Conservation (phyloP, 1,139 yeast species). For the Saccharomycopsis hybrid region DNA sequence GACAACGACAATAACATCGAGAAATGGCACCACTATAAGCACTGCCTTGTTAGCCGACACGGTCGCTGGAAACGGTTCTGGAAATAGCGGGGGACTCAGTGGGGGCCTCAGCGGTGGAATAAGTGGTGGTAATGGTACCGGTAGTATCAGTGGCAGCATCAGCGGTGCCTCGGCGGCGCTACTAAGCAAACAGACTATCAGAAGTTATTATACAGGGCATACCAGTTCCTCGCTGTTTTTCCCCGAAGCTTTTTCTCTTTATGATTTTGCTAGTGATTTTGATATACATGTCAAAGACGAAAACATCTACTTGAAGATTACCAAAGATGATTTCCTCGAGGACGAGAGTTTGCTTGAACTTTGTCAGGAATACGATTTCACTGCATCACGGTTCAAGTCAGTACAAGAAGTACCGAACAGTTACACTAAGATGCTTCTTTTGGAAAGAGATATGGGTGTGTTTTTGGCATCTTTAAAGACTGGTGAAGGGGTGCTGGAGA, state of each 20-base stretch:
- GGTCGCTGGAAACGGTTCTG: neutral
- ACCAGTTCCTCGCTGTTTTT: neutral
- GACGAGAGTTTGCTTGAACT: neutral
- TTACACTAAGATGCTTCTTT: neutral
- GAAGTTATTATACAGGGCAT: neutral
- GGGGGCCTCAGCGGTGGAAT: neutral
- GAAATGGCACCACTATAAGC: neutral
- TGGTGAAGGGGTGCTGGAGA: slow-evolving; percentile 5
- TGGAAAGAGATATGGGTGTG: slow-evolving; percentile 13
- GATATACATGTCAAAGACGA: slow-evolving; percentile 3
- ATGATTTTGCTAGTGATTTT: slow-evolving; percentile 9
- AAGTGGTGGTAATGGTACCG: too few species aligned
- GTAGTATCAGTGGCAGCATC: neutral
- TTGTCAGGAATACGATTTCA: neutral
- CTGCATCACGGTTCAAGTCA: too few species aligned
- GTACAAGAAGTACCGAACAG: neutral
- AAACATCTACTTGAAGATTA: neutral
- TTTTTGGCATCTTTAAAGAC: slow-evolving; percentile 10
- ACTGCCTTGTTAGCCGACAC: neutral
- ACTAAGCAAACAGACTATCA: neutral
- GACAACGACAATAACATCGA: too few species aligned
- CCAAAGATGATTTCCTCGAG: slow-evolving; percentile 1
- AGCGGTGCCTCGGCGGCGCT: neutral
- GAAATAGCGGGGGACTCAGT: neutral
- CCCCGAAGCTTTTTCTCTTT: slow-evolving; percentile 1